These are phyloP conservation scores for Ganoderma meredithae DNA, from an alignment of 1,284 basidiomycete species.

Conservation along the genomic window DNA sequence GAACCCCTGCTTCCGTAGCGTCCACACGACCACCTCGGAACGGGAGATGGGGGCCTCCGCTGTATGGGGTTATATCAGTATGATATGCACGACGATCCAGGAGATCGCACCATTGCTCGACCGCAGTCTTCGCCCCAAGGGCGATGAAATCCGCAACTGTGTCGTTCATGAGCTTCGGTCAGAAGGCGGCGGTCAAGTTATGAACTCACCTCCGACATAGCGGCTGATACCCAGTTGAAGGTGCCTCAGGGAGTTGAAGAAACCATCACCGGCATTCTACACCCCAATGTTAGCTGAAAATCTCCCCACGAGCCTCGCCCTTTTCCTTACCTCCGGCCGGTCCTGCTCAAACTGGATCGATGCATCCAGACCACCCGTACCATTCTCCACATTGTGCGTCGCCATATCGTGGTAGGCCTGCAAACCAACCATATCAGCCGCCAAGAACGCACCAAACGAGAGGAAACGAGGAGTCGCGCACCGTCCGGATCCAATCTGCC, in stretches of 20 bases:
- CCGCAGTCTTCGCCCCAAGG: slow-evolving; percentile 33
- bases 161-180: not conserved
- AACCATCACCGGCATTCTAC: slow-evolving; percentile 36
- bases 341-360: slow-evolving; percentile 39
- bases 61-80: not conserved
- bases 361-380: slow-evolving; percentile 40
- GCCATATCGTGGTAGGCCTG: slow-evolving; percentile 39
- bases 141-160: slow-evolving; percentile 40
- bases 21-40: slow-evolving; percentile 39
- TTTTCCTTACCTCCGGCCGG: slow-evolving; percentile 29
- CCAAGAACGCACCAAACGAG: not conserved
- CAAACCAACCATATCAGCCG: not conserved
- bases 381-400: slow-evolving; percentile 35
- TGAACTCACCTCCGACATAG: slow-evolving; percentile 15
- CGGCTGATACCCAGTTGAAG: slow-evolving; percentile 17
- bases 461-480: not conserved
- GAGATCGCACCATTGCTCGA: slow-evolving; percentile 30
- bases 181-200: not conserved
- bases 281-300: not conserved
- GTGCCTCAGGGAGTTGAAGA: slow-evolving; percentile 36
- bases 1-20: slow-evolving; percentile 32
- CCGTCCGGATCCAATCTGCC: slow-evolving; percentile 21
- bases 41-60: slow-evolving; percentile 33
- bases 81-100: not conserved
- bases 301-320: not conserved